Evolutionary conservation across 352 stramenopile species (phyloP).

Genomic region (Phytophthora sp.): DNA sequence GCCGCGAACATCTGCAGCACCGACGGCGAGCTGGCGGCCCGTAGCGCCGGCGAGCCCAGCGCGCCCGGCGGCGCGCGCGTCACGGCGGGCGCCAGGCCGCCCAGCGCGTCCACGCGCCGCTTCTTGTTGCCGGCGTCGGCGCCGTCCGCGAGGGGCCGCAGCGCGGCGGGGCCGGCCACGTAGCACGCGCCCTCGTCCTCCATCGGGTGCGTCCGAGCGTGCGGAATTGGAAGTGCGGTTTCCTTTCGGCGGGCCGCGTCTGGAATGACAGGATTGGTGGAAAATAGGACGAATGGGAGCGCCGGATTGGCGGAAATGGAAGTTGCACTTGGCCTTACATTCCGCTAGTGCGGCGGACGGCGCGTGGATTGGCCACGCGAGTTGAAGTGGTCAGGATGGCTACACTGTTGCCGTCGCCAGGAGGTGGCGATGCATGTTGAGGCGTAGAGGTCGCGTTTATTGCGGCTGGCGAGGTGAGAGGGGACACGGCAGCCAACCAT

Average conservation of each 20-base stretch:
- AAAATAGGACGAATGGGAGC: slow-evolving; percentile 2
- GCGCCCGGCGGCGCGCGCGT: slow-evolving; percentile 13
- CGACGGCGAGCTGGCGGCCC: slow-evolving; percentile 10
- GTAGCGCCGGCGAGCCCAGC: slow-evolving; percentile 10
- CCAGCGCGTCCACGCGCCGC: slow-evolving; percentile 27
- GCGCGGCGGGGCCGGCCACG: slow-evolving; percentile 13
- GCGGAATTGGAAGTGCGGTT: slow-evolving; percentile 26
- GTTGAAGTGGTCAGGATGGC: slow-evolving; percentile 19
- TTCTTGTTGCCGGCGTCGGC: slow-evolving; percentile 24
- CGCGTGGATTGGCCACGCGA: not conserved
- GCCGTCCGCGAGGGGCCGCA: slow-evolving; percentile 28
- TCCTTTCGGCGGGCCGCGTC: not conserved
- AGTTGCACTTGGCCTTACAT: slow-evolving; percentile 25
- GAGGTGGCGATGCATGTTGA: too few species aligned
- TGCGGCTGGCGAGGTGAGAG: too few species aligned
- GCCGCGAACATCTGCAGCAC: slow-evolving; percentile 35
- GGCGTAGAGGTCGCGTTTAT: too few species aligned
- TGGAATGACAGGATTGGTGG: not conserved
- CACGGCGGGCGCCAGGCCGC: slow-evolving; percentile 19
- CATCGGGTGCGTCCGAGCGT: slow-evolving; percentile 21
- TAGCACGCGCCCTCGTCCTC: slow-evolving; percentile 18
- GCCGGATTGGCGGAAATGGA: slow-evolving; percentile 16
- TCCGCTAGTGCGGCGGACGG: slow-evolving; percentile 3
- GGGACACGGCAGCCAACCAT: too few species aligned
- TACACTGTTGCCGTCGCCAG: not conserved